Conservation (phyloP, 768 basidiomycete species). For the Hypsizygus marmoreus region DNA sequence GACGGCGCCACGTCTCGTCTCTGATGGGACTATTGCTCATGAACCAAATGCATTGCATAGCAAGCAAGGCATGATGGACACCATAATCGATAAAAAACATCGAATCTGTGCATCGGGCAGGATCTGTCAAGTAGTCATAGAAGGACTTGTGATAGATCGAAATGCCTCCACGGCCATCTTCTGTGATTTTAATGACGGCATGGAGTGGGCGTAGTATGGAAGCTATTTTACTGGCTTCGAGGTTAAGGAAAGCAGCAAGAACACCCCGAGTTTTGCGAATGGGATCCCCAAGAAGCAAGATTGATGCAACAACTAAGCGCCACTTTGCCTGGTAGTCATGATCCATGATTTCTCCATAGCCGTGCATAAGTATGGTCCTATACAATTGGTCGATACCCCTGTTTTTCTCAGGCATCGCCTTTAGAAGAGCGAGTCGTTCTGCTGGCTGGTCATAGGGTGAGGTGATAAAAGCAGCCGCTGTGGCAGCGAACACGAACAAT, state of each 20-base stretch:
- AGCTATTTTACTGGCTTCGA: background rate
- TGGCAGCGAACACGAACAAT: background rate
- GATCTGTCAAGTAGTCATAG: slow-evolving; percentile 8
- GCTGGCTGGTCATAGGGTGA: background rate
- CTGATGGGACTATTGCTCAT: too few species aligned
- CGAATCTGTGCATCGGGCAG: background rate
- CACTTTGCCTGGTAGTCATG: background rate
- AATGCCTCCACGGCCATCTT: background rate
- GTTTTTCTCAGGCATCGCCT: background rate
- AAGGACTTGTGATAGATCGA: slow-evolving; percentile 7
- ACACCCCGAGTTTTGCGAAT: background rate
- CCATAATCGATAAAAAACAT: slow-evolving; percentile 3
- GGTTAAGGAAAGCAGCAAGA: background rate
- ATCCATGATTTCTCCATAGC: too few species aligned
- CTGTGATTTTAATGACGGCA: background rate
- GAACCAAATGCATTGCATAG: too few species aligned
- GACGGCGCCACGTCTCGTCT: too few species aligned
- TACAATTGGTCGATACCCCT: background rate
- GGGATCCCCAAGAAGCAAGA: background rate
- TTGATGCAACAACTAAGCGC: background rate
- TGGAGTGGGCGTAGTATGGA: background rate
- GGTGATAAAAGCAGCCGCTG: background rate
- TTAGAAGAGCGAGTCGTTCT: background rate
- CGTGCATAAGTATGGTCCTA: background rate
- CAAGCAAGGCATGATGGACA: too few species aligned